phyloP scores from a whole-genome alignment of 2,329 filamentous ascomycete species.

The Xylariaceae sp. region DNA sequence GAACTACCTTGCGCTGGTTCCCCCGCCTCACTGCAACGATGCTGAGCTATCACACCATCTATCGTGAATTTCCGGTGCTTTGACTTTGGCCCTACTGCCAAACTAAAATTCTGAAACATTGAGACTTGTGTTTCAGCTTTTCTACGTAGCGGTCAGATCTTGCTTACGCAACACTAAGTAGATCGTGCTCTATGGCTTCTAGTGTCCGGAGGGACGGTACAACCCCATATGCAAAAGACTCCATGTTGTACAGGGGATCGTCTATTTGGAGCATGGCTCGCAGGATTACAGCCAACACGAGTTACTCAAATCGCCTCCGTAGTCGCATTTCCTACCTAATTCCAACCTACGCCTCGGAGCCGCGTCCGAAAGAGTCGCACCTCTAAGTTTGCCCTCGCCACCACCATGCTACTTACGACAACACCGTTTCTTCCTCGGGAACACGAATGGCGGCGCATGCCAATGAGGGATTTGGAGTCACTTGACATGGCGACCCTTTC shows the following conservation, averaged over 20 bases:
- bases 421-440: background rate
- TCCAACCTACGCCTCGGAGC: conserved; percentile 3
- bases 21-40: conserved; percentile 26
- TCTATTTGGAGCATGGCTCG: conserved; percentile 4
- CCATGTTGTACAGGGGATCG: conserved; percentile 6
- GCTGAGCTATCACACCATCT: conserved; percentile 21
- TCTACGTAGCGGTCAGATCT: conserved; percentile 12
- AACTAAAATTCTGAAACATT: conserved; percentile 30
- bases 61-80: conserved; percentile 25
- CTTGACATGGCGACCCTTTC: conserved; percentile 2
- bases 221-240: conserved; percentile 13
- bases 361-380: background rate
- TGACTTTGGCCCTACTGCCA: conserved; percentile 22
- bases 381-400: conserved; percentile 3
- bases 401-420: background rate
- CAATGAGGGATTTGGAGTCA: background rate
- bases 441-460: background rate
- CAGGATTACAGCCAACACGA: conserved; percentile 7
- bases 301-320: background rate
- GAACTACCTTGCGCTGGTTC: conserved; percentile 5
- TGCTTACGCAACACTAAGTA: conserved; percentile 8
- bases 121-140: conserved; percentile 33
- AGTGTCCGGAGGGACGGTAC: conserved; percentile 7
- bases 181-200: conserved; percentile 2
- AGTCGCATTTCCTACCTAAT: conserved; percentile 2